Base-by-base conservation (phyloP, 2,329 filamentous ascomycete species). In the Parastagonospora nodorum region DNA sequence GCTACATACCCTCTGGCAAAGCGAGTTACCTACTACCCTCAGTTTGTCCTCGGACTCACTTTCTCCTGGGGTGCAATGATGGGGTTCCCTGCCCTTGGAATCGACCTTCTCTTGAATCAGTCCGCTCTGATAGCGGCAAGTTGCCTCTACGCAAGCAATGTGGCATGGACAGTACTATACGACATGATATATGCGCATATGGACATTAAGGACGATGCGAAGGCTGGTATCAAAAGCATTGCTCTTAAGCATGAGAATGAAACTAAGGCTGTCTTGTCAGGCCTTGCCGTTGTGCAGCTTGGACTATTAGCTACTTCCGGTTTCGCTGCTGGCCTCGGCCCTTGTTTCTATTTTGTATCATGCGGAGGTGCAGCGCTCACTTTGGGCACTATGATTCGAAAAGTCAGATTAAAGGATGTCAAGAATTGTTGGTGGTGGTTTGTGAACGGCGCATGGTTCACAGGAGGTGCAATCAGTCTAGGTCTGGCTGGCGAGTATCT, bases 151-250 rank as follows among this genome's bases (percentile, higher is more conserved):
- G 77, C 82, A 9, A 91, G 88, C 37, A 94, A 92, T 62, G 80
- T 94, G 19, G 86, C 89, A 2, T 96, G 92, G 92, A 95, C 90
- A 0, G 82, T 95, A 24, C 75, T 95, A 33, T 96, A 95, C 72
- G 91, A 96, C 71, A 95, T 94, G 85, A 91, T 96, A 29, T 96
- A 96, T 72, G 91, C 91, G 11, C 91, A 95, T 70, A 93, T 94
- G 86, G 91, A 96, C 65, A 88, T 93, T 71, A 87, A 87, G 66
- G 90, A 96, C 63, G 91, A 96, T 67, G 85, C 81, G 54, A 92
- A 91, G 72, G 90, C 88, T 0, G 92, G 91, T 8, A 94, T 96
- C 75, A 95, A 93, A 78, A 90, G 87, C 66, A 94, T 95, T 61
- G 91, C 89, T 1, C 78, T 95, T 33, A 88, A 88, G 69, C 90